phyloP scores from a whole-genome alignment of 257 asterid genomes.

The Buddleja alternifolia region DNA sequence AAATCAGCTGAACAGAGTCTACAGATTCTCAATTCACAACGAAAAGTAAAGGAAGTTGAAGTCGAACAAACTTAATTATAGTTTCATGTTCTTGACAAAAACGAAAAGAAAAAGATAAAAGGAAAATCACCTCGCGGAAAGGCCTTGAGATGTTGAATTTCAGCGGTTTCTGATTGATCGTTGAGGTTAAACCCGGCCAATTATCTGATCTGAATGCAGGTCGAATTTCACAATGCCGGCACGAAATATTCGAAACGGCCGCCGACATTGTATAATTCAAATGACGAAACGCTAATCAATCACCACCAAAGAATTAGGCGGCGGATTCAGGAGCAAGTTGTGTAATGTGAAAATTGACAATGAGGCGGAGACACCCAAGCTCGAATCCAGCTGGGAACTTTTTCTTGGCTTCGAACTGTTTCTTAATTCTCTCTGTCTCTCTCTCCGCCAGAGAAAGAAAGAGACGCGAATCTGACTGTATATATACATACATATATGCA shows the following conservation, averaged over 20 bases:
- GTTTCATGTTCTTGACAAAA: background rate
- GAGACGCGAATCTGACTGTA: conserved; percentile 20
- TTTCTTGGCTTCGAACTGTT: background rate
- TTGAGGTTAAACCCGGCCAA: conserved; percentile 25
- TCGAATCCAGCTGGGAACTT: background rate
- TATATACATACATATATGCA: too few species aligned
- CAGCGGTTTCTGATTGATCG: conserved; percentile 27
- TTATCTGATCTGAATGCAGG: conserved; percentile 42
- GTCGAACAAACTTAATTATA: conserved; percentile 15
- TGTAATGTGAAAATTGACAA: background rate
- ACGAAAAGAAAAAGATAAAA: too few species aligned
- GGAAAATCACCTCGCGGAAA: conserved; percentile 38
- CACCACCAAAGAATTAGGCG: background rate
- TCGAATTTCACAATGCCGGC: conserved; percentile 51
- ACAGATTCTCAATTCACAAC: conserved; percentile 3
- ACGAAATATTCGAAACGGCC: conserved; percentile 43
- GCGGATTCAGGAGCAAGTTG: background rate
- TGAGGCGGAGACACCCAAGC: conserved; percentile 9
- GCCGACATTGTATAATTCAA: conserved; percentile 47
- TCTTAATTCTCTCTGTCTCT: background rate
- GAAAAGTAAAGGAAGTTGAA: background rate
- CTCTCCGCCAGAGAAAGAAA: background rate
- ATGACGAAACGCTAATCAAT: background rate
- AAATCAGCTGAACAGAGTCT: background rate
- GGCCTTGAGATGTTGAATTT: conserved; percentile 28